These are phyloP conservation scores for Corymbia calophylla DNA, from an alignment of 441 rosid species.

Conservation along the genomic window DNA sequence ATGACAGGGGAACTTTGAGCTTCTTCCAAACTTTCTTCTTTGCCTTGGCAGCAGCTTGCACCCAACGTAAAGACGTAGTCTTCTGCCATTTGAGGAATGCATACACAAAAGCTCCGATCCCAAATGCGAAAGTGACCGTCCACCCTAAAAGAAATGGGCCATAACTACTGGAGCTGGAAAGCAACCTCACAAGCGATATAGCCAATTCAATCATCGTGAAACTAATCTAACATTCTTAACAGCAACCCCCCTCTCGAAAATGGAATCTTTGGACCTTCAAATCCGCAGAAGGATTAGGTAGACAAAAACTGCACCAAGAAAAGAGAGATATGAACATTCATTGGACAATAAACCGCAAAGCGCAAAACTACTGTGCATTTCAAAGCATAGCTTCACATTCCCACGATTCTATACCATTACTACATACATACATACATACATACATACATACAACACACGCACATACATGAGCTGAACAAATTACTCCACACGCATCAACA, in stretches of 20 bases:
- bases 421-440: not conserved
- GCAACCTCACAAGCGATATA: conserved; percentile 24
- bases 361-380: not conserved
- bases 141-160: conserved; percentile 34
- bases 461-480: not conserved
- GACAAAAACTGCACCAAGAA: not conserved
- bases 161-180: conserved; percentile 20
- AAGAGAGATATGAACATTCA: not conserved
- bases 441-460: not conserved
- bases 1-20: conserved; percentile 48
- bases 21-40: conserved; percentile 51
- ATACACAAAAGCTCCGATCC: conserved; percentile 31
- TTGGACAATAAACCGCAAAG: not conserved
- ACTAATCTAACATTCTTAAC: not conserved
- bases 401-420: not conserved
- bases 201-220: conserved; percentile 32
- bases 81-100: conserved; percentile 52
- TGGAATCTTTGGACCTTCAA: not conserved
- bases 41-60: conserved; percentile 54
- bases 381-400: not conserved
- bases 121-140: conserved; percentile 33
- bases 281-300: not conserved
- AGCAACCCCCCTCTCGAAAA: not conserved
- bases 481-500: not conserved
- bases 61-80: conserved; percentile 41